phyloP scores from a whole-genome alignment of 106 monocot genomes.

The Posidonia australis region DNA sequence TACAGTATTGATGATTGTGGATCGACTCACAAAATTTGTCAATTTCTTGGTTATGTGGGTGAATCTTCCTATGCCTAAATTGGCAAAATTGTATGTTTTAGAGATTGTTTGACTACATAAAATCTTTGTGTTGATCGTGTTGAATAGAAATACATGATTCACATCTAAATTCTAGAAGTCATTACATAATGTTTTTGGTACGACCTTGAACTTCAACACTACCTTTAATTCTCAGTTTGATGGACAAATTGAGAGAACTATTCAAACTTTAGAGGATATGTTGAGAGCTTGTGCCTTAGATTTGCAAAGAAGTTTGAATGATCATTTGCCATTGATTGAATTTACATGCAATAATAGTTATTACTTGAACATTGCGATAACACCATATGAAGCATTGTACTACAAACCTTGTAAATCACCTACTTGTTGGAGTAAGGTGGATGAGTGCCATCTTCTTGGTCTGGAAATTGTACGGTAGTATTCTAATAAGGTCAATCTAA shows the following conservation, averaged over 20 bases:
- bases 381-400: neutral
- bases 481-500: neutral
- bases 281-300: accelerated
- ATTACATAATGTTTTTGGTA: neutral
- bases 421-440: no score
- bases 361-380: no score
- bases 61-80: neutral
- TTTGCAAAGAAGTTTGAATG: no score
- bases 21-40: neutral
- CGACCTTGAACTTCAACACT: neutral
- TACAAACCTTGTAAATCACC: neutral
- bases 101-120: neutral
- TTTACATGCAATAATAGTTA: no score
- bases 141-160: neutral
- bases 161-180: neutral
- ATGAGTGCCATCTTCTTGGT: neutral
- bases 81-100: neutral
- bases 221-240: neutral
- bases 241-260: neutral
- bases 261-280: neutral
- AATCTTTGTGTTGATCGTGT: neutral
- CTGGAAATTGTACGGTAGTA: neutral
- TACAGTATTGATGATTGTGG: neutral
- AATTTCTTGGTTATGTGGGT: neutral
- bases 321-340: neutral